Percentiles rank a stretch among this genome's conserved stretches.
phyloP scores from a whole-genome alignment of 768 basidiomycete genomes.

The Suillus americanus region DNA sequence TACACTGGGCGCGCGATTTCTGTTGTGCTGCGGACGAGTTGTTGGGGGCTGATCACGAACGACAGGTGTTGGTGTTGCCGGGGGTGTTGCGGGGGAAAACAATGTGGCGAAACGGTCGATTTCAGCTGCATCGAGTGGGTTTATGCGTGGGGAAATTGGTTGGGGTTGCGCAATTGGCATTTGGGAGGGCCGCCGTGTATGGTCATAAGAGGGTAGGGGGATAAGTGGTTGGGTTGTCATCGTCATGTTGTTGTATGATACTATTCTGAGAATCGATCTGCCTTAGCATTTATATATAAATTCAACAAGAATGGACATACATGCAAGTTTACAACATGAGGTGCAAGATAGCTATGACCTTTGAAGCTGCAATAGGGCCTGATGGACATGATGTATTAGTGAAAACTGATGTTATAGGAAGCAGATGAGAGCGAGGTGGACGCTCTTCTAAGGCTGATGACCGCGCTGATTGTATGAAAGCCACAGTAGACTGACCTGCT shows the following conservation, averaged over 20 bases:
- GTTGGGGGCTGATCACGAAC: neutral
- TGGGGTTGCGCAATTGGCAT: neutral
- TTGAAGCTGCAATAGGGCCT: neutral
- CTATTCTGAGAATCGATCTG: neutral
- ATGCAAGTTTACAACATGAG: neutral
- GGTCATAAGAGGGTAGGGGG: neutral
- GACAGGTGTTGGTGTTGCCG: slow-evolving; percentile 20
- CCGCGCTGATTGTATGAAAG: neutral
- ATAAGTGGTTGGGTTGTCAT: neutral
- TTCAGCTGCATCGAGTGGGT: slow-evolving; percentile 25
- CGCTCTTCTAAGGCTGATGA: neutral
- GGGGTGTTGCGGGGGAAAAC: slow-evolving; percentile 41
- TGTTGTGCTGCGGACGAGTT: slow-evolving; percentile 5
- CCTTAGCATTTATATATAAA: neutral
- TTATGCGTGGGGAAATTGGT: neutral
- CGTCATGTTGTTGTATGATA: neutral
- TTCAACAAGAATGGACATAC: neutral
- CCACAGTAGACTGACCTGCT: neutral
- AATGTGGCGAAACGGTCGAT: slow-evolving; percentile 43
- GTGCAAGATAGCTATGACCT: neutral
- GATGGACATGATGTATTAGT: neutral
- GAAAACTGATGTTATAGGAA: neutral
- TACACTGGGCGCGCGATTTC: slow-evolving; percentile 18
- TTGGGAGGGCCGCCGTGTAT: neutral
- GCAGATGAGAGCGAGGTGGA: neutral